Evolutionary conservation across 2,329 filamentous ascomycete species (phyloP), one percentile per base, ranked within the genome.

Genomic region (Penicillium decumbens): DNA sequence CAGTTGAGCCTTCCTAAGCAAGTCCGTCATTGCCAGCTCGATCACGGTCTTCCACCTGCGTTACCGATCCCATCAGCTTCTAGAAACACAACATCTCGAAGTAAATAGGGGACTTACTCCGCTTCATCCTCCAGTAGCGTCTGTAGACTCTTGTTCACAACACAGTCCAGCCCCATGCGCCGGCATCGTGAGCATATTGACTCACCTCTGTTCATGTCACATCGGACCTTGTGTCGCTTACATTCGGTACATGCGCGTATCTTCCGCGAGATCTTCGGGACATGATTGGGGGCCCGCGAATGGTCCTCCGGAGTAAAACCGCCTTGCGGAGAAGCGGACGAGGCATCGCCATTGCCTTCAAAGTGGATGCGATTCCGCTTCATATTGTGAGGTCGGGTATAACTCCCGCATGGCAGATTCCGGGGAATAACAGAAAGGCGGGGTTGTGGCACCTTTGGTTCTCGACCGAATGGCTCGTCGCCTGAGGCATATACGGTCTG

Each of bases 141-240:
- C 59, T 75, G 72, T 23, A 75, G 66, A 50, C 75, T 78, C 52
- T 78, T 79, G 57, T 80, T 79, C 43, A 79, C 66, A 27, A 78
- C 67, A 56, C 77, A 79, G 28, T 76, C 74, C 33, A 79, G 52
- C 3, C 72, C 73, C 60, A 77, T 72, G 51, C 77, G 74, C 40
- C 70, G 67, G 62, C 77, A 80, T 50, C 77, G 64, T 49, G 74
- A 74, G 57, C 77, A 80, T 13, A 72, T 69, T 25, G 75, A 70
- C 25, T 77, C 75, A 27, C 72, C 71, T 35, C 70, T 65, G 50
- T 73, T 69, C 75, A 79, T 78, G 46, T 79, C 73, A 62, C 77
- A 79, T 61, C 77, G 77, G 53, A 79, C 77, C 63, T 80, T 79
- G 54, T 79, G 77, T 49, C 77, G 75, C 52, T 77, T 74, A 59